Evolutionary conservation across 108 stramenopile genomes (phyloP).

Genomic region (Skeletonema grethae): DNA sequence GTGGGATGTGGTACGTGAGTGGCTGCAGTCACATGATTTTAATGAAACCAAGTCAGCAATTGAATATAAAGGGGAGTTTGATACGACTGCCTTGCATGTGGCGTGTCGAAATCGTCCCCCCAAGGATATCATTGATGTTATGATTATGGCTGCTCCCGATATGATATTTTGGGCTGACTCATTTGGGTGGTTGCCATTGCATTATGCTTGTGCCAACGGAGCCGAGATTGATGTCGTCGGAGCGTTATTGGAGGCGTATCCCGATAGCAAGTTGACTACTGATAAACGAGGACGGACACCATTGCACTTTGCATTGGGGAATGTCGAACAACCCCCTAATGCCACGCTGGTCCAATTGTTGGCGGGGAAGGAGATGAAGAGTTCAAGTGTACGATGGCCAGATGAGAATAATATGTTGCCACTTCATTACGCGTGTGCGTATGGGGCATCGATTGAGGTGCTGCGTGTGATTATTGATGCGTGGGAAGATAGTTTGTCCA

Average conservation of each 20-base stretch:
- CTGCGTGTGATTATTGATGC: slow-evolving; percentile 61
- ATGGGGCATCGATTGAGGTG: slow-evolving; percentile 65
- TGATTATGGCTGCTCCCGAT: slow-evolving; percentile 60
- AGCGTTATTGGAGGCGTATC: slow-evolving; percentile 61
- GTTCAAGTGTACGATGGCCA: slow-evolving; percentile 41
- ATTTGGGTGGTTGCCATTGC: slow-evolving; percentile 79
- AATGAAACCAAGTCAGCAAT: slow-evolving; percentile 59
- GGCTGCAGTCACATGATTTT: slow-evolving; percentile 58
- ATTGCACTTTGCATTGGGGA: slow-evolving; percentile 18
- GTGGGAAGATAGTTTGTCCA: slow-evolving; percentile 58
- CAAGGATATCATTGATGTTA: slow-evolving; percentile 50
- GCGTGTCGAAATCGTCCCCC: slow-evolving; percentile 73
- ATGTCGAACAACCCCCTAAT: slow-evolving; percentile 28
- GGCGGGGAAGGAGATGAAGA: slow-evolving; percentile 14
- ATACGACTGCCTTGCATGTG: slow-evolving; percentile 72
- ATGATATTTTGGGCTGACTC: slow-evolving; percentile 61
- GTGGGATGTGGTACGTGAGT: slow-evolving; percentile 70
- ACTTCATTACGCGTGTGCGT: slow-evolving; percentile 84
- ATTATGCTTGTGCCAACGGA: slow-evolving; percentile 82
- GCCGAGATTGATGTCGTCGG: slow-evolving; percentile 60
- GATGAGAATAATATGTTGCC: slow-evolving; percentile 79
- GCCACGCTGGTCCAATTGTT: slow-evolving; percentile 23
- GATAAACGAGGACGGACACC: slow-evolving; percentile 51
- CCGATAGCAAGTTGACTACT: slow-evolving; percentile 54
- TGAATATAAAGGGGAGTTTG: slow-evolving; percentile 59